These are phyloP conservation scores for Cordyceps fumosorosea DNA, from an alignment of 2,329 filamentous ascomycete genomes.

Conservation along the genomic window DNA sequence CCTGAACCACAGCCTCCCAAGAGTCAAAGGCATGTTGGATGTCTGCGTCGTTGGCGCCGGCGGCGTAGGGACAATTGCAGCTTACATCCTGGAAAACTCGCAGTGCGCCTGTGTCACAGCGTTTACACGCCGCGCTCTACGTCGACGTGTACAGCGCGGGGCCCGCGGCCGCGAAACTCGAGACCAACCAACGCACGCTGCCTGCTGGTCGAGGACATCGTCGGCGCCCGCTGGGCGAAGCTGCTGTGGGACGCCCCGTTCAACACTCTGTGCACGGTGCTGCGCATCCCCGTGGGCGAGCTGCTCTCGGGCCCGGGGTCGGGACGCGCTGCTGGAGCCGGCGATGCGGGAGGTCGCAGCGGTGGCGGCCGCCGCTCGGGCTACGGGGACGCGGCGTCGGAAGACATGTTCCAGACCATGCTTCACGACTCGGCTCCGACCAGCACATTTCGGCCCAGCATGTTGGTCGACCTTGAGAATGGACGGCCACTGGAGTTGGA, in stretches of 20 bases:
- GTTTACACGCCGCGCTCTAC: constrained; percentile 3
- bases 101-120: neutral
- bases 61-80: neutral
- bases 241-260: constrained; percentile 1
- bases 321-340: constrained; percentile 8
- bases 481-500: constrained; percentile 9
- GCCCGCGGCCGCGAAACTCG: constrained; percentile 9
- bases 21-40: neutral
- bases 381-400: constrained; percentile 5
- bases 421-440: constrained; percentile 9
- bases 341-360: constrained; percentile 8
- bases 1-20: neutral
- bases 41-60: neutral
- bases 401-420: constrained; percentile 8
- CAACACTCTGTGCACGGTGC: constrained; percentile 1
- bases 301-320: constrained; percentile 1
- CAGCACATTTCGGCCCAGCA: constrained; percentile 8
- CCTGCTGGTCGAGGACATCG: constrained; percentile 13
- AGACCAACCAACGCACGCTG: constrained; percentile 13
- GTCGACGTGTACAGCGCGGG: constrained; percentile 13
- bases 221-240: constrained; percentile 3
- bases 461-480: constrained; percentile 10
- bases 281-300: constrained; percentile 10
- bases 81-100: neutral
- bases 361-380: constrained; percentile 5